Percentiles rank a stretch among this genome's conserved stretches.
Evolutionary conservation across 306 rosid species (phyloP).

Genomic region (Aeschynomene evenia): DNA sequence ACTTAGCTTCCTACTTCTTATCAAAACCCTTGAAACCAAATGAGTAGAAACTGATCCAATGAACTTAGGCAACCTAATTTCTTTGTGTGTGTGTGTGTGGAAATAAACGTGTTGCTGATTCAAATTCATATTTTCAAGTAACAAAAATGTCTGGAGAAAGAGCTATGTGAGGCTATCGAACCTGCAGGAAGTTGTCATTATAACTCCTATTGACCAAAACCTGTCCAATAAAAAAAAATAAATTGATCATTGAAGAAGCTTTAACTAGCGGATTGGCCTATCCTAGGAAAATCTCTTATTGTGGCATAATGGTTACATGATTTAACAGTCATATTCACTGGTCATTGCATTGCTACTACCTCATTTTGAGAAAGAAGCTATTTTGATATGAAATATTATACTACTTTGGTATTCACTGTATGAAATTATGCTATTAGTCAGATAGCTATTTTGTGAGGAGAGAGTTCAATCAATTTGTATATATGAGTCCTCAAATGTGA

Average conservation of each 20-base stretch:
- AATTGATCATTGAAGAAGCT: neutral
- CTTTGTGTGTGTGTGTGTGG: too few relatives aligned
- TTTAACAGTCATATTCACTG: neutral
- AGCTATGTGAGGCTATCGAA: neutral
- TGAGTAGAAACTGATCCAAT: too few relatives aligned
- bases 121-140: neutral
- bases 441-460: neutral
- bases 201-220: neutral
- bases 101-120: neutral
- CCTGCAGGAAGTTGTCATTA: neutral
- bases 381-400: slow-evolving; percentile 8
- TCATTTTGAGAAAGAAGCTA: slow-evolving; percentile 7
- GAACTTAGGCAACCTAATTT: too few relatives aligned
- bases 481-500: neutral
- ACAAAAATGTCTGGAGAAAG: neutral
- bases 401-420: neutral
- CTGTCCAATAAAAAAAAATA: neutral
- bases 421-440: neutral
- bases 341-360: neutral
- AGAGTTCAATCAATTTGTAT: neutral
- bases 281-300: neutral
- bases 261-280: neutral
- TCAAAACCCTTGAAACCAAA: too few relatives aligned
- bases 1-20: too few relatives aligned
- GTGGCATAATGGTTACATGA: too few relatives aligned